Evolutionary conservation across 768 basidiomycete genomes (phyloP), one percentile per base, ranked within the genome.

Genomic region (Scleroderma bovista): DNA sequence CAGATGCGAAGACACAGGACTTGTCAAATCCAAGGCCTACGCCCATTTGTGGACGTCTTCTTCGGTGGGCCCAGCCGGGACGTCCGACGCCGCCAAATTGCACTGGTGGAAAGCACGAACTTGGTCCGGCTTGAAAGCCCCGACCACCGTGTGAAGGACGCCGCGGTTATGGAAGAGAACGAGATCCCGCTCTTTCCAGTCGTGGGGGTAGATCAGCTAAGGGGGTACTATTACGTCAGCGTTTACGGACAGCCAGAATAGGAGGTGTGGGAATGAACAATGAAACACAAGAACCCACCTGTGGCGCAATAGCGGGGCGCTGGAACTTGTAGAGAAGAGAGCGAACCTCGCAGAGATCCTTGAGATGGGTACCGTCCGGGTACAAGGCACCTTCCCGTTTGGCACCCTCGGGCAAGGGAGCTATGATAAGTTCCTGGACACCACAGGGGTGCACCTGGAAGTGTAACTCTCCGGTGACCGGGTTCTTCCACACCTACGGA

Each of bases 381-480:
- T 84, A 93, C 1, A 93, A 72, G 3, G 88, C 83, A 0, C 75
- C 81, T 37, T 82, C 76, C 10, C 77, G 74, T 23, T 68, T 68
- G 0, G 78, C 76, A 20, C 78, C 78, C 39, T 69, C 72, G 0
- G 89, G 88, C 0, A 94, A 76, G 15, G 91, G 80, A n/a, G 78
- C 79, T 55, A 96, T 71, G 48, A 84, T 53, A 26, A 94, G 75
- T 57, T 86, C 81, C 33, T 72, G 67, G 1, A 67, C 81, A 26
- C 82, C 91, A 57, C 86, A 88, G 4, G 88, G 92, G 63, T 95
- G 93, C 4, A 95, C 93, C 62, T 97, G 81, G 71, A 94, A 84
- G 63, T 94, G 89, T 19, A 97, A 75, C 2, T 73, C 72, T 22
- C 84, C 83, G 12, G 92, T 95, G 8, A 81, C 79, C 1, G 92